Base-by-base conservation (phyloP, 257 asterid genomes). In the Primulina huaijiensis region DNA sequence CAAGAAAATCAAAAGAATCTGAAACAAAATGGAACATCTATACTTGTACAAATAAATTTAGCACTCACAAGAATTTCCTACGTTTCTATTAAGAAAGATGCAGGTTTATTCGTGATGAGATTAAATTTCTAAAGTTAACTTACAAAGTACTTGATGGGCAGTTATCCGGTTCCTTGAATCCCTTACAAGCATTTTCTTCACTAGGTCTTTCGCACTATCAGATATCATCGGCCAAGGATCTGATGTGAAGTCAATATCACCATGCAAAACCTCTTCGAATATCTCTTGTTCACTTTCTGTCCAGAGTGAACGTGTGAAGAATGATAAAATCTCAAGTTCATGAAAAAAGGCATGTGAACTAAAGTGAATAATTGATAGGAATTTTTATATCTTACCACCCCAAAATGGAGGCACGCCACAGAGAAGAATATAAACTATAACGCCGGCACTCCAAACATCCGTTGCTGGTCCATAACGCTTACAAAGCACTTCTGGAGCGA, bases 151-250 rank as follows among this genome's bases (percentile, higher is more conserved):
- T 86, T 88, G 88, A 78, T 88, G 86, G 65, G 88, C 88, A 1
- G 90, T 81, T 69, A 83, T 63, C 27, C 92, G 79, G 64, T 38
- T 69, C 61, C 56, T 80, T 14, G 92, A 92, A 62, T 88, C 88
- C 60, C 90, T 74, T 6, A 72, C 57, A 14, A 88, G 90, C 92
- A 88, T 88, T 60, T 55, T 78, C 81, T 73, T 81, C 17, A 86
- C 90, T 6, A 88, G 72, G 79, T 88, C 90, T 79, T 82, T 88
- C 9, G 92, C 92, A 65, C 87, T 80, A 6, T 80, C 90, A 8
- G 92, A 88, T 62, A 86, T 85, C 17, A 70, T 66, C 57, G 92
- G 95, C 95, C 95, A 88, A 74, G 95, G 95, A 68, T 88, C 92
- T 5, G 90, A 83, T 55, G 81, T 65, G 74, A 82, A 85, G 76